A percentile compares a stretch with the other conserved stretches of the same genome.
These are phyloP conservation scores for Cyanodermella asteris DNA, from an alignment of 2,329 filamentous ascomycete species.

Conservation along the genomic window DNA sequence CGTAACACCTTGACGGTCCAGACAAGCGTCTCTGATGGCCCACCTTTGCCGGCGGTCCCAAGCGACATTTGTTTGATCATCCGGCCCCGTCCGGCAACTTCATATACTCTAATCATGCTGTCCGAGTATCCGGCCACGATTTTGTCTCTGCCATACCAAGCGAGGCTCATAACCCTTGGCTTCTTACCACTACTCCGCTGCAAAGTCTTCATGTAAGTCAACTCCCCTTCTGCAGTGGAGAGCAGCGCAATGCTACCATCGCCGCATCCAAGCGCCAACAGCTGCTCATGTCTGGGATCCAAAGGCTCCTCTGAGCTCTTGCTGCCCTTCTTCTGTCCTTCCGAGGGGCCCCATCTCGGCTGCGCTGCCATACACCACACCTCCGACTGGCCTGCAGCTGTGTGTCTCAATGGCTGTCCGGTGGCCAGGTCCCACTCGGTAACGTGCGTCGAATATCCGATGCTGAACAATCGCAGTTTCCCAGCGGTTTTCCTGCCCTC, in stretches of 20 bases:
- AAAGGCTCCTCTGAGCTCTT: slow-evolving; percentile 14
- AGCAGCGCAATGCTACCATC: slow-evolving; percentile 78
- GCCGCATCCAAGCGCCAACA: slow-evolving; percentile 71
- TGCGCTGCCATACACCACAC: slow-evolving; percentile 93
- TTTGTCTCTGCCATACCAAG: slow-evolving; percentile 65
- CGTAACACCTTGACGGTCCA: slow-evolving; percentile 83
- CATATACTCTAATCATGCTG: slow-evolving; percentile 78
- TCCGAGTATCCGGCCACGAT: slow-evolving; percentile 89
- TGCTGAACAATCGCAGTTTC: slow-evolving; percentile 75
- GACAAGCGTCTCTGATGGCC: slow-evolving; percentile 66
- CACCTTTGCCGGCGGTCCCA: slow-evolving; percentile 53
- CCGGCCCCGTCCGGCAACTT: slow-evolving; percentile 57
- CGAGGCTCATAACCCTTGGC: slow-evolving; percentile 72
- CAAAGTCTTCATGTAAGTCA: slow-evolving; percentile 59
- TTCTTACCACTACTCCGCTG: slow-evolving; percentile 61
- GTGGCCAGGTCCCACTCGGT: slow-evolving; percentile 87
- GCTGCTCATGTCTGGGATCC: slow-evolving; percentile 22
- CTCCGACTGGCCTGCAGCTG: slow-evolving; percentile 80
- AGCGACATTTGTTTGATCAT: slow-evolving; percentile 66
- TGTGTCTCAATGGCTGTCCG: slow-evolving; percentile 56
- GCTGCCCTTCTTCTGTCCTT: slow-evolving; percentile 16
- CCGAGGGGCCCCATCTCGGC: slow-evolving; percentile 37
- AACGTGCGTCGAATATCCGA: slow-evolving; percentile 76
- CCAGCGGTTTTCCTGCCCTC: slow-evolving; percentile 43
- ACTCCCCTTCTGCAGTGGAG: slow-evolving; percentile 62